These are phyloP conservation scores for Macrophomina phaseolina DNA, from an alignment of 2,329 filamentous ascomycete genomes.

Conservation along the genomic window DNA sequence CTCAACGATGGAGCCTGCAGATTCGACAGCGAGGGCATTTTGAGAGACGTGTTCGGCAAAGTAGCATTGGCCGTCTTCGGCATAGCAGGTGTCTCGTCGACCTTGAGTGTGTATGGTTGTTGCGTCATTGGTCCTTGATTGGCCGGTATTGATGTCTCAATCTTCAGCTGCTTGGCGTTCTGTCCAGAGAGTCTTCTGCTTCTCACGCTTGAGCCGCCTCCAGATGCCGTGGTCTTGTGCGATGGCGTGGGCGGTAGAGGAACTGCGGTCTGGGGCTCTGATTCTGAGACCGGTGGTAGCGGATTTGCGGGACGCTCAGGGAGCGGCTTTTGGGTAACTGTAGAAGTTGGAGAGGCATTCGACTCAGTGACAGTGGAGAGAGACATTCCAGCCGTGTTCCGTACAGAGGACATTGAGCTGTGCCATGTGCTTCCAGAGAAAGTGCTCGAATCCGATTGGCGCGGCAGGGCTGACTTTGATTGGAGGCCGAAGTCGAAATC, in stretches of 20 bases:
- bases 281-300: conserved; percentile 8
- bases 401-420: conserved; percentile 76
- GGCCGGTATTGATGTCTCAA: conserved; percentile 69
- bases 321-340: conserved; percentile 4
- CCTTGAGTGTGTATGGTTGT: conserved; percentile 34
- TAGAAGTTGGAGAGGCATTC: conserved; percentile 32
- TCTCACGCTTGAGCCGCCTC: conserved; percentile 59
- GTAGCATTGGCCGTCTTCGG: conserved; percentile 43
- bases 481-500: conserved; percentile 78
- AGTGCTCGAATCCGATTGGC: conserved; percentile 82
- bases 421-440: conserved; percentile 78
- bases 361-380: conserved; percentile 75
- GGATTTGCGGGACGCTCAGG: conserved; percentile 11
- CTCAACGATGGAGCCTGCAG: conserved; percentile 20
- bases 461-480: conserved; percentile 70
- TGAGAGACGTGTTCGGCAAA: conserved; percentile 38
- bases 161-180: conserved; percentile 82
- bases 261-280: conserved; percentile 11
- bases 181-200: conserved; percentile 81
- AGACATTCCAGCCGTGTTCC: conserved; percentile 69
- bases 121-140: conserved; percentile 27
- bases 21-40: conserved; percentile 35
- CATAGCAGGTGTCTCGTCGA: conserved; percentile 36
- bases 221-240: conserved; percentile 38
- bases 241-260: conserved; percentile 34